Evolutionary conservation across 176 grass and related monocot genomes (phyloP), one percentile per base, ranked within the genome.

Genomic region (Bromus sterilis): DNA sequence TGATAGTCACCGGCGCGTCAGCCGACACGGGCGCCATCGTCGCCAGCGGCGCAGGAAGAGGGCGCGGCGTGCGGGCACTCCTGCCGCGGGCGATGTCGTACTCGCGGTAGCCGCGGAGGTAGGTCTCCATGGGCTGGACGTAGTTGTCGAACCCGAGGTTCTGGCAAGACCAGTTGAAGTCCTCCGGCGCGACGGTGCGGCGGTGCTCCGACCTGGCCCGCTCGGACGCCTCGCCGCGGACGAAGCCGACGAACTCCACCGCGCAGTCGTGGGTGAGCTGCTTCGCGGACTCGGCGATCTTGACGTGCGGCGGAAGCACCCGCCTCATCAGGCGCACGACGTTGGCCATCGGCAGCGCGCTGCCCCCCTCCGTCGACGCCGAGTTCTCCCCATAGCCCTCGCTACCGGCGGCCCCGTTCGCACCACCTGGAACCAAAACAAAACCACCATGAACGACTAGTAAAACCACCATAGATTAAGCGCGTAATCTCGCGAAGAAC

Each of bases 231-330:
- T 97, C 91, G 26, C 77, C 70, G 18, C 87, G 49, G 55, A 97
- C 28, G 61, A 97, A 91, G 57, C 83, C 85, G 40, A 90, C 86
- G 79, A 86, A 97, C 82, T 97, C 94, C 4, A 92, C 79, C 8
- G 81, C 87, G 71, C 87, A 93, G 58, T 89, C 79, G 67, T 97
- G 89, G 37, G 90, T 34, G 43, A 88, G 90, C 33, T 36, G 66
- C 77, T 91, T 91, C 39, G 86, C 85, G 21, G 55, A 26, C 31
- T 68, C n/a, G 7, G 82, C 86, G 42, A 92, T 71, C 85, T 90
- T 88, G 5, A 24, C 59, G 41, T 86, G 13, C 6, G 72, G 15
- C 23, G 91, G 91, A 36, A 97, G 80, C 36, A 76, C 84, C 30
- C 25, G 68, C 15, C 79, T 76, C 85, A 97, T 92, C 9, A 91